These are phyloP conservation scores for Choanephora cucurbitarum DNA, from an alignment of 371 early-diverging fungal species.

Conservation along the genomic window DNA sequence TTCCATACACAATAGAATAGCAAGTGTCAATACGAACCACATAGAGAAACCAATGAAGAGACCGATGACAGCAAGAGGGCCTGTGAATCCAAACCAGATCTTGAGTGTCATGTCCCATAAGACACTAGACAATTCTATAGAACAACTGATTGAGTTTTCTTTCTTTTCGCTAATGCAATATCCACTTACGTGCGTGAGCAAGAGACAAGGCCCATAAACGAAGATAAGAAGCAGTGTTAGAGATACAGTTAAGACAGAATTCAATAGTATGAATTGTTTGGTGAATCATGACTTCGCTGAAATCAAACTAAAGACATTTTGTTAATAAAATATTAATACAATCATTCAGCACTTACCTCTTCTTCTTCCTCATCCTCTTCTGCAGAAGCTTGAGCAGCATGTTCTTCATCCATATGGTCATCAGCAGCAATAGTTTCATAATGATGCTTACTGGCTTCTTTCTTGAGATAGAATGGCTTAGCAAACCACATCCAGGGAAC, in stretches of 20 bases:
- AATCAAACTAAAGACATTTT: conserved; percentile 70
- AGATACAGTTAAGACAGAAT: conserved; percentile 97
- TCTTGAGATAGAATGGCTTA: conserved; percentile 89
- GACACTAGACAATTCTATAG: conserved; percentile 92
- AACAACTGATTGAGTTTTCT: background rate
- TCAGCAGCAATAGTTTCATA: conserved; percentile 58
- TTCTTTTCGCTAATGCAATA: no score
- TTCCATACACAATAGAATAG: conserved; percentile 96
- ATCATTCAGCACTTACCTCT: conserved; percentile 18
- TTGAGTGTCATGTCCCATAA: conserved; percentile 96
- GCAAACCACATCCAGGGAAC: conserved; percentile 99
- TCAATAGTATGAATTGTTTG: conserved; percentile 99
- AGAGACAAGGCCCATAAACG: conserved; percentile 99
- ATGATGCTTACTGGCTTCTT: conserved; percentile 82
- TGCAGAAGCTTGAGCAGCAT: conserved; percentile 16
- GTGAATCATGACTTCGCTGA: conserved; percentile 93
- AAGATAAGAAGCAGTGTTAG: conserved; percentile 99
- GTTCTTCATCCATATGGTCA: conserved; percentile 35
- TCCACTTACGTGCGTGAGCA: conserved; percentile 96
- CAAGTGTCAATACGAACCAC: conserved; percentile 87
- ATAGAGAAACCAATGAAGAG: conserved; percentile 73
- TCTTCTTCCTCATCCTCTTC: conserved; percentile 59
- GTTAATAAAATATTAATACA: background rate
- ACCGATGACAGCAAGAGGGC: conserved; percentile 59
- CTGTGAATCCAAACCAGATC: conserved; percentile 60